Conservation (phyloP, 345 rosid genomes). For the Limnanthes douglasii region DNA sequence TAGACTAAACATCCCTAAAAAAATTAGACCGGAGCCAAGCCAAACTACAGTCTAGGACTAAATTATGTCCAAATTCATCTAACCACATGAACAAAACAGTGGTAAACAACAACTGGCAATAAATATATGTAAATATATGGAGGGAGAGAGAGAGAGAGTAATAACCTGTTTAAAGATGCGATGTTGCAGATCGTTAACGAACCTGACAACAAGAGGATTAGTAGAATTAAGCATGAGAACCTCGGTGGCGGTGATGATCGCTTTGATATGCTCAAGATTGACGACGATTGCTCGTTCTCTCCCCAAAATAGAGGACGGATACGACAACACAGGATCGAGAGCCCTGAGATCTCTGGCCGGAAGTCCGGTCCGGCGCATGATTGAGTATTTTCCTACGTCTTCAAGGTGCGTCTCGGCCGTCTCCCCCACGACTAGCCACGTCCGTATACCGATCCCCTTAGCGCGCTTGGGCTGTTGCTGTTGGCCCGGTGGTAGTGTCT, state of each 20-base stretch:
- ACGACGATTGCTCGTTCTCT: conserved; percentile 84
- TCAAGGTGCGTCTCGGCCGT: conserved; percentile 35
- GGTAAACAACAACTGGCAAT: too few species aligned
- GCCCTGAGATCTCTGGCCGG: conserved; percentile 87
- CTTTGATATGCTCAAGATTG: conserved; percentile 87
- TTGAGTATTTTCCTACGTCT: conserved; percentile 69
- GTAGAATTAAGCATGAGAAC: conserved; percentile 64
- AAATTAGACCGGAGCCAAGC: too few species aligned
- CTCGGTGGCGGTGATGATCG: conserved; percentile 84
- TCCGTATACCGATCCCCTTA: conserved; percentile 55
- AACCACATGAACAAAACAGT: too few species aligned
- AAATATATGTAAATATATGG: too few species aligned
- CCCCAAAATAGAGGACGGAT: conserved; percentile 79
- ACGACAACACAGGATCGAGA: conserved; percentile 80
- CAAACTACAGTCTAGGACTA: too few species aligned
- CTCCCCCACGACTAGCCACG: conserved; percentile 53
- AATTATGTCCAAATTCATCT: too few species aligned
- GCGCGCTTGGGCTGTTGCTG: too few species aligned
- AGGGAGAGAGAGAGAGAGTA: too few species aligned
- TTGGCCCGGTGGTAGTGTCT: too few species aligned
- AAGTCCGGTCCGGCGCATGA: conserved; percentile 91
- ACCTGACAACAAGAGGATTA: conserved; percentile 70
- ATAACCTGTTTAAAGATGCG: too few species aligned
- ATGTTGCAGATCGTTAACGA: conserved; percentile 55
- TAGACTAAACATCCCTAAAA: too few species aligned